Base-by-base conservation (phyloP, 140 eudicot species). In the Bidens hawaiensis region DNA sequence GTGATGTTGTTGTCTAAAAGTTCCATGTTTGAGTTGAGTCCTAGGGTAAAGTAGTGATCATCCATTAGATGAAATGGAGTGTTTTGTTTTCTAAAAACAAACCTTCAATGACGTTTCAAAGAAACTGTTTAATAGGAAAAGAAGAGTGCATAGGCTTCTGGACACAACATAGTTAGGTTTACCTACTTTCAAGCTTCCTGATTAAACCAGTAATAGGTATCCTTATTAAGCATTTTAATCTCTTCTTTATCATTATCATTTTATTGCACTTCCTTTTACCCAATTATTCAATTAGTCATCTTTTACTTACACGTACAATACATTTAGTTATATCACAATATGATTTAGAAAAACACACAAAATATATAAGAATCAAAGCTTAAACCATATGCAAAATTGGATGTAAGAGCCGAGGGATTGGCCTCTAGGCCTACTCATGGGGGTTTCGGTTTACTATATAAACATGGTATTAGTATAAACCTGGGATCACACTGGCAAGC, bases 21-120 rank as follows among this genome's bases (percentile, higher is more conserved):
- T 46, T 73, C 73, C 78, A 65, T 65, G 68, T 59, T 65, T 34
- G 78, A 46, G 55, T 70, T 66, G 77, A 69, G 52, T 69, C 59
- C 78, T 46, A 65, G 56, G 54, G 78, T 73, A 26, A 73, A 67
- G 27, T 73, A 67, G 27, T 73, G 63, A 65, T 73, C 62, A 65
- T 73, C 78, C 78, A 73, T 73, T 48, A 57, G 38, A 36, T 41
- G 50, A 43, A 60, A 41, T 51, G 18, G 60, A 25, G 60, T 24
- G 59, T 57, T 59, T 74, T 57, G 1, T 28, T 36, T 23, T 57
- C 59, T 55, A 15, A 15, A 17, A 38, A 36, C 18, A 58, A 66
- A n/a, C 23, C 42, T 66, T 67, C 18, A 49, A 49, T 31, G 42
- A 46, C 64, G 67, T 46, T 54, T 4, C 60, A 62, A 41, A 54